Evolutionary conservation across 2,329 filamentous ascomycete genomes (phyloP).

Genomic region (Aureobasidium leucospermi): DNA sequence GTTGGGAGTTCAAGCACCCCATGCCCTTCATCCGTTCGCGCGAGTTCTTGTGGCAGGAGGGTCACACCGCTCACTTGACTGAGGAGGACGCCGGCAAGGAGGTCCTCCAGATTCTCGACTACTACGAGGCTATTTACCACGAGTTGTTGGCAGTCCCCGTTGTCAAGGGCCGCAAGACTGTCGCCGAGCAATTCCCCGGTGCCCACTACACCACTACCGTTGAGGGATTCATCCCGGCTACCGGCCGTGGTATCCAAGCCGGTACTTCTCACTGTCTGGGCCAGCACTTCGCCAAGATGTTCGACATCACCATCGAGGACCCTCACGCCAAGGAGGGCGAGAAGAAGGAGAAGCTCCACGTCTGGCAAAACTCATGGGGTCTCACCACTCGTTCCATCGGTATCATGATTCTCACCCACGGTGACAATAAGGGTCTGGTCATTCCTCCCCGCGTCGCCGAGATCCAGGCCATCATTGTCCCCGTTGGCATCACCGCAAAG

Average conservation of each 20-base stretch:
- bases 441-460: constrained; percentile 86
- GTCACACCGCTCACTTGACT: constrained; percentile 85
- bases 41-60: constrained; percentile 98
- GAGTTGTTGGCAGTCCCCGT: constrained; percentile 91
- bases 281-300: constrained; percentile 99
- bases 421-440: constrained; percentile 90
- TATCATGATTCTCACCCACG: constrained; percentile 98
- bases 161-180: constrained; percentile 87
- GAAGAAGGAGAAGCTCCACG: constrained; percentile 71
- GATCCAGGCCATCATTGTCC: constrained; percentile 78
- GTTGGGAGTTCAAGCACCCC: constrained; percentile 95
- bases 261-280: constrained; percentile 90
- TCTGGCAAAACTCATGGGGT: constrained; percentile 99
- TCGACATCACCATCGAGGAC: constrained; percentile 94
- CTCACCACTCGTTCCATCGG: constrained; percentile 94
- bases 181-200: constrained; percentile 96
- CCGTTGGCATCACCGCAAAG: constrained; percentile 87
- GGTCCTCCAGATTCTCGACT: constrained; percentile 85
- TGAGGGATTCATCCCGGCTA: constrained; percentile 93
- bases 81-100: constrained; percentile 75
- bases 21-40: constrained; percentile 80
- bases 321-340: constrained; percentile 62
- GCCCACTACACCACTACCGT: constrained; percentile 95
- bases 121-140: constrained; percentile 88
- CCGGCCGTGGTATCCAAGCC: constrained; percentile 92